Conservation (phyloP, 257 asterid genomes). For the Solanum ossicruentum region DNA sequence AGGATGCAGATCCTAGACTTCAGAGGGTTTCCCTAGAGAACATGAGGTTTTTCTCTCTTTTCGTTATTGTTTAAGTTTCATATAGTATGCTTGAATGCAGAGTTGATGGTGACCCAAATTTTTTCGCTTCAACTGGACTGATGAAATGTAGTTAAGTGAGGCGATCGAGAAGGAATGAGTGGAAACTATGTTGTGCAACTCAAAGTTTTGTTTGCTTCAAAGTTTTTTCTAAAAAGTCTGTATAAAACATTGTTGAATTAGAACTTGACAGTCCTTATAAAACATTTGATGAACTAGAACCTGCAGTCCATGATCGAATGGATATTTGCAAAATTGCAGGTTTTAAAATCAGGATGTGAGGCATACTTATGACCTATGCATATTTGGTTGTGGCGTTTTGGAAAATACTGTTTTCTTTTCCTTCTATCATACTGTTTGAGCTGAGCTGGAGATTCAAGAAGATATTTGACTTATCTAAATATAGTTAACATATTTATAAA, state of each 20-base stretch:
- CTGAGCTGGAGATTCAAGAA: background rate
- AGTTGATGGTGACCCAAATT: background rate
- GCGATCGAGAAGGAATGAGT: too few species aligned
- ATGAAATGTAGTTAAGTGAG: background rate
- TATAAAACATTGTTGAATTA: too few species aligned
- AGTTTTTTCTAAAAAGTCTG: too few species aligned
- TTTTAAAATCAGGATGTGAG: background rate
- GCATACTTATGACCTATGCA: background rate
- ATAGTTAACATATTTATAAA: background rate
- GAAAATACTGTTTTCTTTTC: background rate
- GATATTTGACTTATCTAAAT: background rate
- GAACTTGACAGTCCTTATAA: background rate
- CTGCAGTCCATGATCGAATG: background rate
- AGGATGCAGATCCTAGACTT: slow-evolving; percentile 73
- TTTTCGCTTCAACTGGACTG: background rate
- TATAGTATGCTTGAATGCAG: background rate
- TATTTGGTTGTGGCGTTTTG: background rate
- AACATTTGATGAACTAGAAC: background rate
- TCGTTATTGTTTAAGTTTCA: background rate
- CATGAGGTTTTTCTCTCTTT: slow-evolving; percentile 50
- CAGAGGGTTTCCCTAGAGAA: slow-evolving; percentile 81
- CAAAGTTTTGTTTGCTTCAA: too few species aligned
- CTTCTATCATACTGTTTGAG: background rate
- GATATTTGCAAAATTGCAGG: background rate
- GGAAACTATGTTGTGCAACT: too few species aligned